Base-by-base conservation (phyloP, 352 stramenopile genomes). In the Phytophthora pinifolia region DNA sequence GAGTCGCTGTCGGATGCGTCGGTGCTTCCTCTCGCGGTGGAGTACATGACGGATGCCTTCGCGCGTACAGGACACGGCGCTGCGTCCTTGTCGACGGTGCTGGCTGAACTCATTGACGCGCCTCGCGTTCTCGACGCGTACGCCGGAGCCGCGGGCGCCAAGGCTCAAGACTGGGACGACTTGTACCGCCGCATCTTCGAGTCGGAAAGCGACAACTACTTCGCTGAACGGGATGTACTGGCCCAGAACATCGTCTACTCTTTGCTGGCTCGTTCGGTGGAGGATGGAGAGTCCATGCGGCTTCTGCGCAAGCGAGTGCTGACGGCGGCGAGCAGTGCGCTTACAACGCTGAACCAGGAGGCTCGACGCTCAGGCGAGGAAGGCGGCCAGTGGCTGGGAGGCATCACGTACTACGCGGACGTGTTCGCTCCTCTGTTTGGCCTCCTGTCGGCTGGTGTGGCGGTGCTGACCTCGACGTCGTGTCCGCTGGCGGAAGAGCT, bases 151-250 rank as follows among this genome's bases (percentile, higher is more conserved):
- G 47, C 62, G 15, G 69, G 74, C 12, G 53, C 59, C 30, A 79
- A 75, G 39, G 64, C 67, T 0, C 62, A 76, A 39, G 73, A 86
- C 42, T 80, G 70, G 62, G 67, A 78, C 29, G 66, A 89, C 37
- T 54, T 90, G 7, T 86, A 74, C 45, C 67, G 70, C 38, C 76
- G 76, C 35, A 92, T 92, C 48, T 92, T 92, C 44, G 83, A 92
- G 47, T 70, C 78, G 6, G 83, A 92, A 58, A 88, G 77, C 61
- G 83, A 67, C 59, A 92, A 92, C 49, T 92, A 86, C 51, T 92
- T 86, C 45, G 76, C 70, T 25, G 79, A 92, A 45, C 36, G 46
- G 0, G 83, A 89, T 30, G 58, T 88, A 14, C 38, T 86, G 22
- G 79, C 78, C 13, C 83, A 92, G 53, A 74, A 88, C 27, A 65